These are phyloP conservation scores for Neurospora tetraspora DNA, from an alignment of 495 filamentous ascomycete species.

Conservation along the genomic window DNA sequence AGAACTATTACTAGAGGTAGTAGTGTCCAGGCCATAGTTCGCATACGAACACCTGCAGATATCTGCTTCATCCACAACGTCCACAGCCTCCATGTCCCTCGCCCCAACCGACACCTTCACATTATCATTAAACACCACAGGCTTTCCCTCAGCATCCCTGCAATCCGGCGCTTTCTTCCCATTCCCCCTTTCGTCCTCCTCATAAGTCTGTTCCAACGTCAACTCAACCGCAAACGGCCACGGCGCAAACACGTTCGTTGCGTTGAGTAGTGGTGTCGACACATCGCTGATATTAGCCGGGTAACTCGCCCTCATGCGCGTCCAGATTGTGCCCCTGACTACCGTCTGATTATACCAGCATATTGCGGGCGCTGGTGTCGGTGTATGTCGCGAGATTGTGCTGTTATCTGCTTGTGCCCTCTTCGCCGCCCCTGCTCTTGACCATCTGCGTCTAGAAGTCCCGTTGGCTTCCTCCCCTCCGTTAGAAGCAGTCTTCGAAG, in stretches of 20 bases:
- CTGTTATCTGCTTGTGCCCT: background rate
- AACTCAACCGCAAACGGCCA: constrained; percentile 44
- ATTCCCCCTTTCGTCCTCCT: constrained; percentile 6
- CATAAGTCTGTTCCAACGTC: constrained; percentile 22
- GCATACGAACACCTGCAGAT: constrained; percentile 15
- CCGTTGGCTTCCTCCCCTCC: background rate
- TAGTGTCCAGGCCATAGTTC: constrained; percentile 10
- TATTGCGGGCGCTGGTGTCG: constrained; percentile 8
- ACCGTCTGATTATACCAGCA: constrained; percentile 44
- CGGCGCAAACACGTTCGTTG: constrained; percentile 11
- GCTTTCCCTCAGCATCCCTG: constrained; percentile 7
- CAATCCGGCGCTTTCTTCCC: constrained; percentile 38
- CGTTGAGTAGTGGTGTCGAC: background rate
- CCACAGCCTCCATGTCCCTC: background rate
- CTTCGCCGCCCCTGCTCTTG: background rate
- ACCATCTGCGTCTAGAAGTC: background rate
- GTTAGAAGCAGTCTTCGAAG: background rate
- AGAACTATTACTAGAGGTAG: background rate
- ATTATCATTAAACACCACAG: constrained; percentile 5
- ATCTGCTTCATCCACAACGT: background rate
- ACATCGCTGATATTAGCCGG: constrained; percentile 14
- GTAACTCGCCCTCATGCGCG: constrained; percentile 33
- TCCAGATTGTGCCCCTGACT: constrained; percentile 43
- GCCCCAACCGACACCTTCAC: background rate
- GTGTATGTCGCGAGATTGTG: background rate